Base-by-base conservation (phyloP, 805 yeast species). In the Yarrowia sp. region DNA sequence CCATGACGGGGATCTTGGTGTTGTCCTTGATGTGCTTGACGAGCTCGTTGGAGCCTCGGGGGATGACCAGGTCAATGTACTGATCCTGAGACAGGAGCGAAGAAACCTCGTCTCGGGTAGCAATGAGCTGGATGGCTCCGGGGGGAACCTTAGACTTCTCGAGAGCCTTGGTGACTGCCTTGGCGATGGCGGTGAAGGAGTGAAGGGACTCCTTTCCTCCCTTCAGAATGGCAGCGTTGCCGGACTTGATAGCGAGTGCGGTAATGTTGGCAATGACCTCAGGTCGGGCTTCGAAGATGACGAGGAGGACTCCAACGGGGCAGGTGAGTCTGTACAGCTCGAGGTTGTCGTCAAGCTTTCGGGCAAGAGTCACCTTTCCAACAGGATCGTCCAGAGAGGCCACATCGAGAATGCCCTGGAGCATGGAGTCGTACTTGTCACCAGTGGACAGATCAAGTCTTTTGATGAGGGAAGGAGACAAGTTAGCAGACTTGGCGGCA, bases 251-350 rank as follows among this genome's bases (percentile, higher is more conserved):
- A 19, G 98, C 97, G 71, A 95, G 81, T 0, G 99, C 95, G 14
- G 97, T 88, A 72, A 95, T 95, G 74, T 95, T 96, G 64, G 99
- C 99, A 79, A 95, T 95, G 11, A 95, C 99, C 75, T 95, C 99
- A 40, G 99, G 99, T 72, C 99, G 84, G 32, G 96, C 85, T 77
- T 95, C 99, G 75, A 95, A 95, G 64, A 95, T 96, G 51, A 95
- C 92, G 67, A 95, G 80, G 49, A 95, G 76, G 0, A 91, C 98
- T 19, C 99, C 99, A 5, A 95, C 92, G 14, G 99, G 99, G 28
- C 97, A 89, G 5, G 97, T 88, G 12, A 93, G 82, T 72, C 97
- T 81, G 75, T 85, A 88, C 67, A 95, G 78, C 59, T 85, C 88
- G 68, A 95, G 82, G n/a, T 90, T 96, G 63, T 91, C 96, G 74